A percentile compares a stretch with the other conserved stretches of the same genome.
phyloP scores from a whole-genome alignment of 768 basidiomycete species.

The Rhizopogon vulgaris region DNA sequence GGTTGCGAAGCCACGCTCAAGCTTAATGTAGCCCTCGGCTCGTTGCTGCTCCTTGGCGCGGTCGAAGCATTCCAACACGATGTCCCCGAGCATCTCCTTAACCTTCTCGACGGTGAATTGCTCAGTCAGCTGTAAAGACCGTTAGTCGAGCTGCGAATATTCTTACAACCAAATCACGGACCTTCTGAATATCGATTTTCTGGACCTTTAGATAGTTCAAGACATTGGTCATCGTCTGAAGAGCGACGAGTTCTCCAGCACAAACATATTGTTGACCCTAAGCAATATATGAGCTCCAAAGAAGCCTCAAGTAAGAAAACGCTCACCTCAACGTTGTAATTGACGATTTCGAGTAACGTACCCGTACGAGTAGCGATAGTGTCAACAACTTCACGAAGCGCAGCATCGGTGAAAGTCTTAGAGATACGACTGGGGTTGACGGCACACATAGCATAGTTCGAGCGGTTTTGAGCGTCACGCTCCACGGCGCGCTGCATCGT shows the following conservation, averaged over 20 bases:
- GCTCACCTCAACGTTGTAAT: constrained; percentile 86
- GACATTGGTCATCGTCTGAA: constrained; percentile 93
- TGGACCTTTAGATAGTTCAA: constrained; percentile 94
- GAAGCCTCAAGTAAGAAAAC: neutral
- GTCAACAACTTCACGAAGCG: constrained; percentile 96
- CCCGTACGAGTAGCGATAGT: constrained; percentile 71
- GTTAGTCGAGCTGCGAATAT: neutral
- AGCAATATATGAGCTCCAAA: constrained; percentile 6
- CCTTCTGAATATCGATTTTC: constrained; percentile 91
- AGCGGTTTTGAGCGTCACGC: constrained; percentile 87
- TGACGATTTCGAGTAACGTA: constrained; percentile 94
- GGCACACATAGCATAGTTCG: constrained; percentile 99
- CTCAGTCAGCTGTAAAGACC: constrained; percentile 65
- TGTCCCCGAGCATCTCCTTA: constrained; percentile 92
- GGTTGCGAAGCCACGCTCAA: constrained; percentile 95
- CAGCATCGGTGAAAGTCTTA: constrained; percentile 89
- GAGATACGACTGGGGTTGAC: constrained; percentile 96
- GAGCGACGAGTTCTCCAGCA: constrained; percentile 89
- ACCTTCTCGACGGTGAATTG: constrained; percentile 87
- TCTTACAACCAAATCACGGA: constrained; percentile 19
- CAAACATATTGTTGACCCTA: constrained; percentile 99
- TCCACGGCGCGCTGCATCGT: constrained; percentile 99
- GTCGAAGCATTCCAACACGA: constrained; percentile 76
- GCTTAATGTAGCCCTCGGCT: constrained; percentile 81
- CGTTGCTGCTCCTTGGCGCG: constrained; percentile 74